These are phyloP conservation scores for Filobasidium wieringae DNA, from an alignment of 768 basidiomycete species.

Conservation along the genomic window DNA sequence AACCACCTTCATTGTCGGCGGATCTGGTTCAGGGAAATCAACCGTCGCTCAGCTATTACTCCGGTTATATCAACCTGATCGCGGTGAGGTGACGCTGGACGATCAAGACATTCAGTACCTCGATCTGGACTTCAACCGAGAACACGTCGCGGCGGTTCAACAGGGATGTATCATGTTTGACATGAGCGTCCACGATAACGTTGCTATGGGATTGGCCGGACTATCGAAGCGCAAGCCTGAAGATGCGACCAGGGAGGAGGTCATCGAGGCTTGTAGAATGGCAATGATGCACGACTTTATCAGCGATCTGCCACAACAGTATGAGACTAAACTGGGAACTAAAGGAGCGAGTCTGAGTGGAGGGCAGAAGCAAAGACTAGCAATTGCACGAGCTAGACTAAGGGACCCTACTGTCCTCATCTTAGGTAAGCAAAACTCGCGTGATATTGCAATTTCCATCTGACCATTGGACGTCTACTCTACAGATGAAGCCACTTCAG, in stretches of 20 bases:
- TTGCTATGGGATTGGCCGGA: constrained; percentile 62
- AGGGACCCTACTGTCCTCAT: constrained; percentile 79
- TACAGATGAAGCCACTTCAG: constrained; percentile 46
- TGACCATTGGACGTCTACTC: background rate
- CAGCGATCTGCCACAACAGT: constrained; percentile 67
- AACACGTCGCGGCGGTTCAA: constrained; percentile 68
- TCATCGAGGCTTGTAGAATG: constrained; percentile 67
- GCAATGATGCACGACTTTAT: constrained; percentile 84
- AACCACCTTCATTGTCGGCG: constrained; percentile 68
- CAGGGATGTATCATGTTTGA: constrained; percentile 64
- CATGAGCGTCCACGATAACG: constrained; percentile 69
- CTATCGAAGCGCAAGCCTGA: constrained; percentile 40
- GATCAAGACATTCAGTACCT: constrained; percentile 66
- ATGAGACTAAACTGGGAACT: constrained; percentile 67
- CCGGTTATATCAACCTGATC: constrained; percentile 56
- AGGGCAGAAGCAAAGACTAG: constrained; percentile 81
- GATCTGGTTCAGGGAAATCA: constrained; percentile 66
- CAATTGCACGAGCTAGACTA: constrained; percentile 73
- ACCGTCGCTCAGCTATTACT: constrained; percentile 57
- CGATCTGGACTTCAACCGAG: constrained; percentile 56
- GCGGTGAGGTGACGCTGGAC: constrained; percentile 62
- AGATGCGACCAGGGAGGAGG: constrained; percentile 54
- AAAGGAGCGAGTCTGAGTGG: constrained; percentile 71
- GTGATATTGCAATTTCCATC: background rate
- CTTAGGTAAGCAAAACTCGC: constrained; percentile 54